Conservation (phyloP, 352 stramenopile species). For the Elongisporangium anandrum region DNA sequence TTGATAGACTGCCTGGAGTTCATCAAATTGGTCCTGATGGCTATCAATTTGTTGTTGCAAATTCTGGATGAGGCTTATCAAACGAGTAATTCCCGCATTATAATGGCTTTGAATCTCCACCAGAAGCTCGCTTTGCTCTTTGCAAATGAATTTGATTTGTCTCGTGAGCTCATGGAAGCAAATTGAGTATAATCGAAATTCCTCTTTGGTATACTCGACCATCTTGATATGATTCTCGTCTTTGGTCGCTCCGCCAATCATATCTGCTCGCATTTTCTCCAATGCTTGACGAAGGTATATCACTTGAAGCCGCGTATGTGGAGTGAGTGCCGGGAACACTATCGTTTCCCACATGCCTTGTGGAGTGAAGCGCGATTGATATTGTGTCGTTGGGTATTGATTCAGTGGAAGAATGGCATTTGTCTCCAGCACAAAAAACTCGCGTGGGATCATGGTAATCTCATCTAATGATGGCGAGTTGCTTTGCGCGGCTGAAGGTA, state of each 20-base stretch:
- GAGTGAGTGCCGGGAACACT: constrained; percentile 64
- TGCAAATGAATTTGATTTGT: constrained; percentile 74
- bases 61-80: constrained; percentile 15
- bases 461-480: constrained; percentile 10
- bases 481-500: neutral
- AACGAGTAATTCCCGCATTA: constrained; percentile 23
- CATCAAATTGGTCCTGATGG: constrained; percentile 21
- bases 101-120: constrained; percentile 53
- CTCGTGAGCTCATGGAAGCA: constrained; percentile 74
- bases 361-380: constrained; percentile 44
- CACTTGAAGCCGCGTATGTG: constrained; percentile 66
- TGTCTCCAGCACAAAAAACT: constrained; percentile 79
- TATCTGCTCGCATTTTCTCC: constrained; percentile 36
- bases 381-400: constrained; percentile 52
- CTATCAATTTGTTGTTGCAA: constrained; percentile 16
- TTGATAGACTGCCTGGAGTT: constrained; percentile 10
- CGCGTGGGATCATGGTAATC: constrained; percentile 55
- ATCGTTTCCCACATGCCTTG: constrained; percentile 59
- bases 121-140: constrained; percentile 70
- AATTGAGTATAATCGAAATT: constrained; percentile 62
- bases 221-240: constrained; percentile 6
- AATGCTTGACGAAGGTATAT: constrained; percentile 58
- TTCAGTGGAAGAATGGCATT: constrained; percentile 44
- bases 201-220: constrained; percentile 44
- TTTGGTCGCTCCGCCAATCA: constrained; percentile 9